Evolutionary conservation across 2,329 filamentous ascomycete species (phyloP).

Genomic region (Aspergillus sp.): DNA sequence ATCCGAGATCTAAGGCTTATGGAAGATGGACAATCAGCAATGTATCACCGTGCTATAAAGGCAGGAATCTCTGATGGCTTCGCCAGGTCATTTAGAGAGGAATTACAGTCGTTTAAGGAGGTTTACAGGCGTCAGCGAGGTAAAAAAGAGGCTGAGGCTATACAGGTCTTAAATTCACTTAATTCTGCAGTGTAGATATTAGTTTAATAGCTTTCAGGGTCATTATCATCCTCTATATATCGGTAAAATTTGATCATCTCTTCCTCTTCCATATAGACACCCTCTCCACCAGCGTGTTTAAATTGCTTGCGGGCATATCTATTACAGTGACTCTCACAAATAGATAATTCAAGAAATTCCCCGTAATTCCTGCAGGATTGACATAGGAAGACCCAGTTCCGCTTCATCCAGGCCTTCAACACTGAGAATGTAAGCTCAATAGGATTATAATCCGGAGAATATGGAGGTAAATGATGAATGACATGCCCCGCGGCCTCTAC

Average conservation of each 20-base stretch:
- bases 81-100: neutral
- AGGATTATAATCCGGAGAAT: neutral
- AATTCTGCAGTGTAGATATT: neutral
- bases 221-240: neutral
- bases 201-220: neutral
- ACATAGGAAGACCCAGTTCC: neutral
- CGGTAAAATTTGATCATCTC: neutral
- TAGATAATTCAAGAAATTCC: neutral
- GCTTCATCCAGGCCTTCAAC: neutral
- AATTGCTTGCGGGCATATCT: neutral
- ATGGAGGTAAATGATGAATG: neutral
- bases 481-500: neutral
- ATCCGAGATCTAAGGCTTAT: neutral
- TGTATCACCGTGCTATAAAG: neutral
- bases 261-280: neutral
- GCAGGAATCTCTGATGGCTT: neutral
- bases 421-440: neutral
- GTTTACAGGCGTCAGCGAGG: neutral
- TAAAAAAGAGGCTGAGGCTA: neutral
- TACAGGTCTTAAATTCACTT: neutral
- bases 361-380: neutral
- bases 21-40: neutral
- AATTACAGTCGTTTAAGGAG: neutral
- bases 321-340: neutral
- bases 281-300: neutral